These are phyloP conservation scores for Flaveria linearis DNA, from an alignment of 129 eudicot genomes.

Conservation along the genomic window DNA sequence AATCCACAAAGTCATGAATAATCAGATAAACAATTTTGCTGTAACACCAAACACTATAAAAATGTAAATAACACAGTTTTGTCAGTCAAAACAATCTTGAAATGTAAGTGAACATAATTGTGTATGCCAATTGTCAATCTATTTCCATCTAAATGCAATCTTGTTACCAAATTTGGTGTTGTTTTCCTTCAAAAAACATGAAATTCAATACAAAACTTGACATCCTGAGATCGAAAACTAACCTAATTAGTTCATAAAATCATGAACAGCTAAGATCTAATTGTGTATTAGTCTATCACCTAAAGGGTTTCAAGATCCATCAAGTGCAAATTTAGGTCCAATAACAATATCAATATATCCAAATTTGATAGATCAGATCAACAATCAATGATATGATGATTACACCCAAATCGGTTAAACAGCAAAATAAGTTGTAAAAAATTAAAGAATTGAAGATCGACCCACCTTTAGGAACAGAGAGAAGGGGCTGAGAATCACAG, in stretches of 20 bases:
- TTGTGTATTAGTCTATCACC: not conserved
- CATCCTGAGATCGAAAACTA: not conserved
- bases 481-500: constrained; percentile 73
- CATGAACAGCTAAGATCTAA: constrained; percentile 13
- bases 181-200: not conserved
- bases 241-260: constrained; percentile 1
- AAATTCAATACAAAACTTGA: not conserved
- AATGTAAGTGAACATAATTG: no score
- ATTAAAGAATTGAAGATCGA: no score
- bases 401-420: not conserved
- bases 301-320: constrained; percentile 20
- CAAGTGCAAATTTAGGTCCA: not conserved
- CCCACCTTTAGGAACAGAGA: constrained; percentile 68
- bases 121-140: not conserved
- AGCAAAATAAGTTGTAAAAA: no score
- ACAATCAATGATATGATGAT: not conserved
- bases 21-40: no score
- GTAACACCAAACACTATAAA: no score
- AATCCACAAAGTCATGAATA: no score
- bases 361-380: not conserved
- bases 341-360: not conserved
- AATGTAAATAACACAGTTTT: no score
- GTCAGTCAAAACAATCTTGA: no score
- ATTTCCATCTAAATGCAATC: constrained; percentile 7
- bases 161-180: not conserved